These are phyloP conservation scores for Penstemon newberryi DNA, from an alignment of 257 asterid genomes.

Conservation along the genomic window DNA sequence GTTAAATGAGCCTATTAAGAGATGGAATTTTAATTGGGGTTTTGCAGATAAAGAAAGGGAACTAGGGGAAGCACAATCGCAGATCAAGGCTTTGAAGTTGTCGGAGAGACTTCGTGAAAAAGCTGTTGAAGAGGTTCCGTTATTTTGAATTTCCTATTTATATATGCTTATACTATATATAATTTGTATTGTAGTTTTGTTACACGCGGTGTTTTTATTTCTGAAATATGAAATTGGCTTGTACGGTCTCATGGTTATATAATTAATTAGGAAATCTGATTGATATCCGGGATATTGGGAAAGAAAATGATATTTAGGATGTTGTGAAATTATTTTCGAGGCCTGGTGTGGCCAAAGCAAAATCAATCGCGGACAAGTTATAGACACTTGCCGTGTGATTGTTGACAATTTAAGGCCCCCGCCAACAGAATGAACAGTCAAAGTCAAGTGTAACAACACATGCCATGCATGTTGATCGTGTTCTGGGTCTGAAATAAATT, in stretches of 20 bases:
- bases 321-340: not conserved
- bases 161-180: not conserved
- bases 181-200: not conserved
- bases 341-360: no score
- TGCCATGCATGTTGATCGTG: no score
- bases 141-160: not conserved
- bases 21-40: not conserved
- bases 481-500: no score
- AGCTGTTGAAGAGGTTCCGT: conserved; percentile 83
- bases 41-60: conserved; percentile 65
- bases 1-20: not conserved
- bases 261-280: not conserved
- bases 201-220: not conserved
- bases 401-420: no score
- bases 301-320: not conserved
- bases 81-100: conserved; percentile 63
- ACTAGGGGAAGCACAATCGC: conserved; percentile 64
- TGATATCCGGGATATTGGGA: not conserved
- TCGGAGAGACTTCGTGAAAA: conserved; percentile 69
- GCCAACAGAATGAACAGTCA: no score
- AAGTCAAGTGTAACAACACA: no score
- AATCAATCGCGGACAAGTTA: no score
- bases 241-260: not conserved
- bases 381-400: no score
- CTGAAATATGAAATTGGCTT: not conserved